A percentile compares a stretch with the other conserved stretches of the same genome.
Conservation (phyloP, 805 yeast genomes). For the Huiozyma naganishii region DNA sequence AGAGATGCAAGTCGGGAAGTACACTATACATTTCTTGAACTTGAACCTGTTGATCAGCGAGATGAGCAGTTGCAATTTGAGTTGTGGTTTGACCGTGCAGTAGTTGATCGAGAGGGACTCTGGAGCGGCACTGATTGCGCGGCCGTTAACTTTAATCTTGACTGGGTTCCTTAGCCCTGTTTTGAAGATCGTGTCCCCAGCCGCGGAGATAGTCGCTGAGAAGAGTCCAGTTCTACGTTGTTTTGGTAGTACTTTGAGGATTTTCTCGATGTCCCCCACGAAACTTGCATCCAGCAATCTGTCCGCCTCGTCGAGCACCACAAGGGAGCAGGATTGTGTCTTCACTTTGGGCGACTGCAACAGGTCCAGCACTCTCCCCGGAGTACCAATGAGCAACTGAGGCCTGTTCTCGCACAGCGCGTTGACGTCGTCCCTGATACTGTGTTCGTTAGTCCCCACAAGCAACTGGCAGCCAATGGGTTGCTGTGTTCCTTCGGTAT, state of each 20-base stretch:
- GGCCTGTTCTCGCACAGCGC: slow-evolving; percentile 45
- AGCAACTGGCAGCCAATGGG: slow-evolving; percentile 47
- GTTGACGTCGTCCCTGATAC: slow-evolving; percentile 63
- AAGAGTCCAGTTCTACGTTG: slow-evolving; percentile 91
- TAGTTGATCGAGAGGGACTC: slow-evolving; percentile 52
- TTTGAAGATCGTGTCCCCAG: slow-evolving; percentile 66
- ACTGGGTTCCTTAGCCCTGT: slow-evolving; percentile 94
- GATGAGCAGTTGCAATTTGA: slow-evolving; percentile 50
- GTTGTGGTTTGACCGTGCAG: slow-evolving; percentile 44
- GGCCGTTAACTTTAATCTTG: slow-evolving; percentile 63
- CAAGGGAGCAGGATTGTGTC: slow-evolving; percentile 54
- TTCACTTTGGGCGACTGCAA: slow-evolving; percentile 46
- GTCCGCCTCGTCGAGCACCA: slow-evolving; percentile 90
- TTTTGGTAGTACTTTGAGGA: slow-evolving; percentile 64
- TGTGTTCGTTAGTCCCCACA: slow-evolving; percentile 41
- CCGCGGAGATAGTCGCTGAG: slow-evolving; percentile 84
- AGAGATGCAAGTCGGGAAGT: slow-evolving; percentile 80
- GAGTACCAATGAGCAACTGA: slow-evolving; percentile 80
- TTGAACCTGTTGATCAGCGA: slow-evolving; percentile 41
- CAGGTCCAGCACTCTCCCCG: slow-evolving; percentile 79
- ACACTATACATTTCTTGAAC: slow-evolving; percentile 76
- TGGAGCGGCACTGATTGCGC: slow-evolving; percentile 38
- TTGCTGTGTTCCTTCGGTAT: slow-evolving; percentile 34
- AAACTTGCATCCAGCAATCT: slow-evolving; percentile 72
- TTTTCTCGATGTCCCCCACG: slow-evolving; percentile 52